These are phyloP conservation scores for Hsuehochloa calcarea DNA, from an alignment of 176 grass and related monocot species.

Conservation along the genomic window DNA sequence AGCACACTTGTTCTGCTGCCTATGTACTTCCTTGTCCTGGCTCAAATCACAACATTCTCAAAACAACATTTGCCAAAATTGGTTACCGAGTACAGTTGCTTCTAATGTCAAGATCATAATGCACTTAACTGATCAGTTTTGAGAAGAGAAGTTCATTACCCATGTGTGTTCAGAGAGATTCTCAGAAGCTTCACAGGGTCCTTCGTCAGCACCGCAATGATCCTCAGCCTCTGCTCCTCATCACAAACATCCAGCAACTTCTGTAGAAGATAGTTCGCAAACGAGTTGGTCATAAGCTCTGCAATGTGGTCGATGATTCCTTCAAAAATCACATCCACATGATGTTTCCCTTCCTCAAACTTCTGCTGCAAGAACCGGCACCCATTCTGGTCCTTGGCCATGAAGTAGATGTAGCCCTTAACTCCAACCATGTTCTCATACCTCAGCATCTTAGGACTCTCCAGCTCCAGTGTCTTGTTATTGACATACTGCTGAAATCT, in stretches of 20 bases:
- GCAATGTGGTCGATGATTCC: conserved; percentile 62
- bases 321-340: conserved; percentile 67
- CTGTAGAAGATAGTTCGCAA: conserved; percentile 90
- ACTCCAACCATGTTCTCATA: conserved; percentile 57
- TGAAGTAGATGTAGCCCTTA: conserved; percentile 60
- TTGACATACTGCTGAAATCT: conserved; percentile 36
- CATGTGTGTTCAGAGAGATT: conserved; percentile 74
- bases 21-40: neutral
- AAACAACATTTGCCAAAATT: conserved; percentile 8
- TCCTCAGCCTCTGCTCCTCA: conserved; percentile 61
- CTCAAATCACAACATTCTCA: conserved; percentile 11
- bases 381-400: conserved; percentile 72
- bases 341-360: conserved; percentile 61
- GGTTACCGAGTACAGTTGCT: neutral
- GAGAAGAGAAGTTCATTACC: conserved; percentile 52
- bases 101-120: neutral
- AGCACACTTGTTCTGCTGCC: neutral
- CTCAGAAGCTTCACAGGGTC: conserved; percentile 49
- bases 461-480: conserved; percentile 27
- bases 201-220: conserved; percentile 51
- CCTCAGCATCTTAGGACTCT: conserved; percentile 31
- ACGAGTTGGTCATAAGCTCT: conserved; percentile 68
- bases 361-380: conserved; percentile 71
- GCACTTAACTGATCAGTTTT: neutral
- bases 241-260: conserved; percentile 73